Evolutionary conservation across 371 early-diverging fungal genomes (phyloP).

Genomic region (Actinomortierella wolfii): DNA sequence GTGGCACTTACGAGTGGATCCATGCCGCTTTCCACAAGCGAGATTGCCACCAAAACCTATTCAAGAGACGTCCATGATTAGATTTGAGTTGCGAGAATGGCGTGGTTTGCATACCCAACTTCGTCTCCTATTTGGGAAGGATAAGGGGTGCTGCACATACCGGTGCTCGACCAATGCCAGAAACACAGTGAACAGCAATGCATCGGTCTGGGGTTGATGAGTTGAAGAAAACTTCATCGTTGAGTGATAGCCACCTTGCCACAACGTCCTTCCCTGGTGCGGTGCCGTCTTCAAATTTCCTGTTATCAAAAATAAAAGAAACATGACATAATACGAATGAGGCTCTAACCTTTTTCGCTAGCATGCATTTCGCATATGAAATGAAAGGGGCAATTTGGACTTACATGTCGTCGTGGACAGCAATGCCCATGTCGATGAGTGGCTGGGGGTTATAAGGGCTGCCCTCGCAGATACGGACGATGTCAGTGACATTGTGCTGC

Average conservation of each 20-base stretch:
- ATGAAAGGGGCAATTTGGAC: too few relatives aligned
- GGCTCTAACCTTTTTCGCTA: too few relatives aligned
- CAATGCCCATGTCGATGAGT: slow-evolving; percentile 53
- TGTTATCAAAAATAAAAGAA: slow-evolving; percentile 3
- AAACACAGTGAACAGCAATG: slow-evolving; percentile 73
- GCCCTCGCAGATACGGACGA: slow-evolving; percentile 67
- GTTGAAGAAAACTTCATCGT: slow-evolving; percentile 43
- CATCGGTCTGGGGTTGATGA: slow-evolving; percentile 20
- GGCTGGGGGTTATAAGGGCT: slow-evolving; percentile 54
- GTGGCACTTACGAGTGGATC: slow-evolving; percentile 56
- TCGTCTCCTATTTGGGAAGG: too few relatives aligned
- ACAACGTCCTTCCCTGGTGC: slow-evolving; percentile 51
- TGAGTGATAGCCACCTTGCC: slow-evolving; percentile 48
- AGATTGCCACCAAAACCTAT: slow-evolving; percentile 61
- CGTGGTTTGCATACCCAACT: too few relatives aligned
- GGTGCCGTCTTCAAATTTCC: slow-evolving; percentile 65
- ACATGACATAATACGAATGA: too few relatives aligned
- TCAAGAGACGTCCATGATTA: not conserved
- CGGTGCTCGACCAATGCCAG: slow-evolving; percentile 77
- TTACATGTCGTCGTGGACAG: slow-evolving; percentile 57
- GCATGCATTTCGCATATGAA: too few relatives aligned
- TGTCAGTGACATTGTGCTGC: slow-evolving; percentile 53
- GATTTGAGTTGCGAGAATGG: not conserved
- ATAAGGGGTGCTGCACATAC: slow-evolving; percentile 41
- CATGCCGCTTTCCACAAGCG: slow-evolving; percentile 71